Evolutionary conservation across 2,329 filamentous ascomycete species (phyloP).

Genomic region (Fusarium fracticaudum): DNA sequence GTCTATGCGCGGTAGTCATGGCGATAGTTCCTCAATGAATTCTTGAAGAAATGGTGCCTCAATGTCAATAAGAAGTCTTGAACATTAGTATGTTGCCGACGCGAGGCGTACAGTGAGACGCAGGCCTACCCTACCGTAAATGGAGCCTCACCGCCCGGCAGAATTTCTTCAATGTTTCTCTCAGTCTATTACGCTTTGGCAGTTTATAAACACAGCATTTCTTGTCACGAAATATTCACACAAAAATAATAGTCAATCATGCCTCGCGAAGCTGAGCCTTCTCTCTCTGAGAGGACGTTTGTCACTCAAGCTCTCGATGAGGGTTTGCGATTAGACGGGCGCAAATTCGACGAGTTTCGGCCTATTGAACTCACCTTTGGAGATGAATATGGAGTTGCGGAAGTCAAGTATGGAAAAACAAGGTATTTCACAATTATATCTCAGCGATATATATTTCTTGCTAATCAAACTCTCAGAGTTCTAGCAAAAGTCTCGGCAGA

Average conservation of each 20-base stretch:
- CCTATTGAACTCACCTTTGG: slow-evolving; percentile 82
- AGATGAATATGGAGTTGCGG: slow-evolving; percentile 89
- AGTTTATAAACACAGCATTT: neutral
- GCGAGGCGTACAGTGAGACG: slow-evolving; percentile 6
- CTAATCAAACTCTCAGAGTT: slow-evolving; percentile 64
- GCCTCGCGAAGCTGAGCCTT: slow-evolving; percentile 93
- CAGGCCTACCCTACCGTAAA: slow-evolving; percentile 8
- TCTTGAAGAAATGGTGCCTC: neutral
- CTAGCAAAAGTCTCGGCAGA: slow-evolving; percentile 88
- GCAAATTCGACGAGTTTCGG: slow-evolving; percentile 82
- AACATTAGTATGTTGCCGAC: neutral
- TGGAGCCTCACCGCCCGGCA: slow-evolving; percentile 59
- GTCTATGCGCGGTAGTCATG: slow-evolving; percentile 79
- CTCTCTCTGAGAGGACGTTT: slow-evolving; percentile 88
- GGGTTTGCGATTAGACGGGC: slow-evolving; percentile 84
- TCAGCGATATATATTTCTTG: neutral
- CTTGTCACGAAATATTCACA: slow-evolving; percentile 10
- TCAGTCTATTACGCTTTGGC: slow-evolving; percentile 9
- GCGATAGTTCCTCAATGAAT: slow-evolving; percentile 13
- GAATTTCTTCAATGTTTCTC: slow-evolving; percentile 50
- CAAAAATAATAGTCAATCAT: slow-evolving; percentile 60
- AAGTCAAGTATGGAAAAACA: slow-evolving; percentile 89
- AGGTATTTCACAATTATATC: slow-evolving; percentile 62
- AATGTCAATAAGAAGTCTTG: neutral
- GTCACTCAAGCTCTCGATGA: slow-evolving; percentile 84